Evolutionary conservation across 2,329 filamentous ascomycete species (phyloP), one percentile per base, ranked within the genome.

Genomic region (Ceratocystis diversiconidia): DNA sequence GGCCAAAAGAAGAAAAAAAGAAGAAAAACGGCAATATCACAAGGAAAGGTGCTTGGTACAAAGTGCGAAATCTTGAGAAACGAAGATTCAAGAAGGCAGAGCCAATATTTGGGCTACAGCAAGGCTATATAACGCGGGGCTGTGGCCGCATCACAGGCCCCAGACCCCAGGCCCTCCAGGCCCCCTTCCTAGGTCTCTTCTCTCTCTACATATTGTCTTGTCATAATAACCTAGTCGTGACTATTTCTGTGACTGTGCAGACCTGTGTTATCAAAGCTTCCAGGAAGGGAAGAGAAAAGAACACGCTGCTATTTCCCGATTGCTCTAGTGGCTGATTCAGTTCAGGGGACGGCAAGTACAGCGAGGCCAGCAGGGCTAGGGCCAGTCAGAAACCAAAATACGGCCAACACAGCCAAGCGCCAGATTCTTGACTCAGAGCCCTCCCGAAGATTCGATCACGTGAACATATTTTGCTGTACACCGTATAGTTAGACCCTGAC

Each of bases 191-290:
- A n/a, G 46, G 17, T 17, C 46, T 50, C 17, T 7, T 5, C 17
- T 3, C 17, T 6, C 10, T n/a, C 17, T n/a, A n/a, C 17, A 7
- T 28, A 30, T 17, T 15, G 17, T 12, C 5, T 15, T 30, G 25
- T 28, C 50, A 32, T 7, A 25, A 6, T 30, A 17, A 57, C 22
- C 22, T 32, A 19, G 50, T 12, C 22, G 50, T 57, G 22, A 15
- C 22, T 30, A 57, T 57, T 57, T 57, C 50, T 57, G 25, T 57
- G 50, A 57, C 50, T 57, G 50, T 50, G 6, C n/a, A 50, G 46
- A n/a, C 46, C 6, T 22, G 46, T 15, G 46, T 57, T 57, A 57
- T 32, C 50, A 57, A 57, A 12, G 46, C 46, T 22, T 22, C 15
- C 17, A 0, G 28, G 28, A 28, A 28, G 28, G 19, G 5, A 15